Evolutionary conservation across 2,329 filamentous ascomycete genomes (phyloP), one percentile per base, ranked within the genome.

Genomic region (Cordyceps sp.): DNA sequence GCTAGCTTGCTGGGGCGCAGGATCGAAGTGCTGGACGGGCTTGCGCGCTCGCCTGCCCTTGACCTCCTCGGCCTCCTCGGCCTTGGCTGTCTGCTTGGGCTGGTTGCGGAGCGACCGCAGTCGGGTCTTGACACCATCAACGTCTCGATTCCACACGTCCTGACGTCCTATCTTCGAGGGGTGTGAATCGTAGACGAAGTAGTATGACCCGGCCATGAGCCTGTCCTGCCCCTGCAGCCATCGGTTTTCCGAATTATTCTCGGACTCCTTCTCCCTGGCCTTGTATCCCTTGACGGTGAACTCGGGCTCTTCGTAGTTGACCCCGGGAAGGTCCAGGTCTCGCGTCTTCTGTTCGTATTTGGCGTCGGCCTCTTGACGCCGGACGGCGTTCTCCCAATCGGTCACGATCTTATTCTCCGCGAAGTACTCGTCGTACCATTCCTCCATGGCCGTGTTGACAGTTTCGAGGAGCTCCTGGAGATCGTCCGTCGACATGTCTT

Each of bases 161-260:
- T 78, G 73, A 23, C 58, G 57, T 15, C 70, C 69, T 36, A 74
- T 58, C 48, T 68, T 69, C 37, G 61, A 62, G 3, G 64, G 61
- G 32, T 70, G 64, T 9, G 24, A 24, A 21, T 75, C 70, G 40
- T 74, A 71, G 37, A 73, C 66, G 41, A 75, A 74, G 13, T 66
- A 64, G 42, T 75, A 77, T 2, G 63, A 59, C 37, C 66, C 59
- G 7, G 72, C 69, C 61, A 70, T 67, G 37, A 73, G 57, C 34
- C 58, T 58, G 49, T 75, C 69, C 45, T 77, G 65, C 33, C 58
- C 46, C 34, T 66, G 62, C 5, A 61, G 55, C 27, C 66, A 58
- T 17, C 58, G 52, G 1, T 58, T 58, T 33, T 65, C 62, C 17
- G n/a, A 6, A 2, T 19, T 17, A 17, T 8, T 12, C 17, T 29